Conservation (phyloP, 1,139 yeast genomes). For the Suzukiozyma palmioleophila region DNA sequence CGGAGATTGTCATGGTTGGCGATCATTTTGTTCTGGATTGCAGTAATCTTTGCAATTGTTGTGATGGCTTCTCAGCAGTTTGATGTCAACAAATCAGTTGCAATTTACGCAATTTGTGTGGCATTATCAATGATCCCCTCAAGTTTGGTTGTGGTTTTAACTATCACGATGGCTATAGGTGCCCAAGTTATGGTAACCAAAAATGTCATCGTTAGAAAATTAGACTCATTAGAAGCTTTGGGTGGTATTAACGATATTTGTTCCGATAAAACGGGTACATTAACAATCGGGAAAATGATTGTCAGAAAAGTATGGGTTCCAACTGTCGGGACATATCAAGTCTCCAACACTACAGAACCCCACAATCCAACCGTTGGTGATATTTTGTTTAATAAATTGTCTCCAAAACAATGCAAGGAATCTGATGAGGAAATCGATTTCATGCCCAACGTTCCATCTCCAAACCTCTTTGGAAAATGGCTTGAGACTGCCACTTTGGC, state of each 20-base stretch:
- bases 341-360: conserved; percentile 32
- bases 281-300: conserved; percentile 48
- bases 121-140: conserved; percentile 55
- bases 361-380: conserved; percentile 39
- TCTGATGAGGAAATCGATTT: conserved; percentile 31
- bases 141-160: conserved; percentile 51
- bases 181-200: conserved; percentile 45
- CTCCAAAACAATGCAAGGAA: conserved; percentile 23
- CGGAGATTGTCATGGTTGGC: conserved; percentile 44
- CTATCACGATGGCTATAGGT: conserved; percentile 47
- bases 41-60: conserved; percentile 35
- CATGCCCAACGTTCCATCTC: conserved; percentile 6
- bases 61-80: conserved; percentile 34
- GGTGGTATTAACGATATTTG: conserved; percentile 50
- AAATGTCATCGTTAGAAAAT: conserved; percentile 43
- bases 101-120: conserved; percentile 36
- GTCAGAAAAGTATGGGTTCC: conserved; percentile 38
- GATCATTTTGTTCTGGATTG: conserved; percentile 32
- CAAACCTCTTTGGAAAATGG: conserved; percentile 17
- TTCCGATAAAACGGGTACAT: conserved; percentile 53
- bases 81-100: conserved; percentile 40
- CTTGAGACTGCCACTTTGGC: conserved; percentile 29
- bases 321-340: conserved; percentile 29
- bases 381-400: conserved; percentile 17
- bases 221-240: conserved; percentile 44